These are phyloP conservation scores for Corynascus novoguineensis DNA, from an alignment of 495 filamentous ascomycete species.

Conservation along the genomic window DNA sequence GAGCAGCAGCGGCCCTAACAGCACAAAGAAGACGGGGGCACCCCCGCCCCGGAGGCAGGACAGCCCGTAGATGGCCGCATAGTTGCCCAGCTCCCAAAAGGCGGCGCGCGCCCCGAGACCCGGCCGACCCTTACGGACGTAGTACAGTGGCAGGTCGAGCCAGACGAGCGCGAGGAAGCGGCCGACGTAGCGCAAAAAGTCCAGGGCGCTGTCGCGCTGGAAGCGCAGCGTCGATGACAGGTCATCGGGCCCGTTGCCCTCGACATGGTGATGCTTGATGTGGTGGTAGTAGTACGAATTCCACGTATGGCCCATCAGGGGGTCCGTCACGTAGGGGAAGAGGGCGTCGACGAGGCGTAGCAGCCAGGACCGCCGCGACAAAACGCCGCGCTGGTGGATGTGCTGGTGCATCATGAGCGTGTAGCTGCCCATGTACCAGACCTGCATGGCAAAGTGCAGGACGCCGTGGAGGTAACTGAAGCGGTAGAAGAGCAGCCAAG, in stretches of 20 bases:
- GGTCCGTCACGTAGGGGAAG: slow-evolving; percentile 7
- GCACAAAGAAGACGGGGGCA: background rate
- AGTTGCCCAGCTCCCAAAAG: slow-evolving; percentile 4
- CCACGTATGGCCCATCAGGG: slow-evolving; percentile 7
- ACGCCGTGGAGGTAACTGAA: slow-evolving; percentile 7
- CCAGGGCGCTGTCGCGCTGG: background rate
- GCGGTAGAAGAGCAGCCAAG: slow-evolving; percentile 3
- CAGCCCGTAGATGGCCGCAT: background rate
- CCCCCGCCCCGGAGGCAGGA: background rate
- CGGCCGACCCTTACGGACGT: background rate
- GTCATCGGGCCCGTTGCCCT: slow-evolving; percentile 7
- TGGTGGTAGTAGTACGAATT: slow-evolving; percentile 7
- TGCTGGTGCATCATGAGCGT: slow-evolving; percentile 9
- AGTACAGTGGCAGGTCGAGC: slow-evolving; percentile 6
- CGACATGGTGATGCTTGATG: slow-evolving; percentile 7
- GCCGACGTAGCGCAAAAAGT: slow-evolving; percentile 5
- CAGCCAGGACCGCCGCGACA: background rate
- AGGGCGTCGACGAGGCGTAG: background rate
- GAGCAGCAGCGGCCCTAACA: background rate
- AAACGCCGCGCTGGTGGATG: slow-evolving; percentile 3
- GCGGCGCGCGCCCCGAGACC: background rate
- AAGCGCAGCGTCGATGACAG: slow-evolving; percentile 3
- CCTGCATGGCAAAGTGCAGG: slow-evolving; percentile 4
- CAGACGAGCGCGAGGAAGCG: background rate
- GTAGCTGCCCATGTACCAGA: slow-evolving; percentile 7